Evolutionary conservation across 164 flowering plant species (phyloP).

Genomic region (Stephania cephalantha): DNA sequence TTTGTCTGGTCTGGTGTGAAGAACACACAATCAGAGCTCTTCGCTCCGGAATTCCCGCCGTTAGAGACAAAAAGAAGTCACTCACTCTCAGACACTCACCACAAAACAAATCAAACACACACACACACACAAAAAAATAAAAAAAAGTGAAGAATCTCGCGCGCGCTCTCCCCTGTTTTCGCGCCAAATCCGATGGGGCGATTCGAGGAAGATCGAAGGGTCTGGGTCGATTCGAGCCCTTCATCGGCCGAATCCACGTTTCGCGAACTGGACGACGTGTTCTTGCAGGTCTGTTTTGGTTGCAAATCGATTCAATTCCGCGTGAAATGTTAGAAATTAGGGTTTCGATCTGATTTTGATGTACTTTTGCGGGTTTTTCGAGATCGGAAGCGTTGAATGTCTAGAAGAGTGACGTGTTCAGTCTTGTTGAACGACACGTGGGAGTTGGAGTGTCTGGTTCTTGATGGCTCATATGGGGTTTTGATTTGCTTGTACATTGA

Average conservation of each 20-base stretch:
- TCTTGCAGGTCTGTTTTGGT: conserved; percentile 46
- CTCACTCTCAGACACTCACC: not conserved
- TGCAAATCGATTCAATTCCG: too few relatives aligned
- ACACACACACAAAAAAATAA: too few relatives aligned
- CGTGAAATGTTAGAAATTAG: not conserved
- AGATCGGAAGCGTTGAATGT: not conserved
- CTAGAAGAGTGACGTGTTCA: not conserved
- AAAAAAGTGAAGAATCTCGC: not conserved
- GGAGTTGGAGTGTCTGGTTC: not conserved
- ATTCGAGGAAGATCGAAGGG: not conserved
- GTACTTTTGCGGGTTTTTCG: not conserved
- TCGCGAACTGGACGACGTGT: conserved; percentile 57
- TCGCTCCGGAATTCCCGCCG: too few relatives aligned
- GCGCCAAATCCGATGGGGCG: conserved; percentile 1
- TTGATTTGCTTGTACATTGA: too few relatives aligned
- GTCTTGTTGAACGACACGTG: not conserved
- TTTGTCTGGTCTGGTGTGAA: not conserved
- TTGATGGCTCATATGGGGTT: not conserved
- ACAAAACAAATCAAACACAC: too few relatives aligned
- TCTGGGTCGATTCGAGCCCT: conserved; percentile 19
- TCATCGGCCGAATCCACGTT: conserved; percentile 39
- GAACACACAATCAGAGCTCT: not conserved
- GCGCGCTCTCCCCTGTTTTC: not conserved
- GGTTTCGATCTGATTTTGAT: not conserved
- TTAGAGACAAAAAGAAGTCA: not conserved